Evolutionary conservation across 768 basidiomycete genomes (phyloP).

Genomic region (Xanthoconium stramineum): DNA sequence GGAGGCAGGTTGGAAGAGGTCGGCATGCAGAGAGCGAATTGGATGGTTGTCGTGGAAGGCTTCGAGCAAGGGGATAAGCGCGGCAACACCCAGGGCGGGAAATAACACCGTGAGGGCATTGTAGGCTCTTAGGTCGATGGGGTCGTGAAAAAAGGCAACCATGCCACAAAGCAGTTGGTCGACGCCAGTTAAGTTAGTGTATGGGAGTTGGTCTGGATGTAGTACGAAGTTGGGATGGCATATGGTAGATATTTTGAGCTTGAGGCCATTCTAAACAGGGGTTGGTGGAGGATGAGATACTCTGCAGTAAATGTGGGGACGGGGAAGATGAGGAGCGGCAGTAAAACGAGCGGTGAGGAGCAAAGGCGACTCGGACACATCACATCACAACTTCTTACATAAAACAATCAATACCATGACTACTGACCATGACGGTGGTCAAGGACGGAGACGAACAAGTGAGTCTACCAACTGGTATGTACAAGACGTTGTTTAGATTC

Average conservation of each 20-base stretch:
- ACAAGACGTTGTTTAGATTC: no score
- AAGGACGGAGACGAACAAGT: no score
- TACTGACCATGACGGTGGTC: constrained; percentile 81
- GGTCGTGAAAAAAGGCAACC: constrained; percentile 45
- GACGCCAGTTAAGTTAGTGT: constrained; percentile 34
- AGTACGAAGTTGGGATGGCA: no score
- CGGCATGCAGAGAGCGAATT: constrained; percentile 38
- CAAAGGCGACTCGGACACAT: no score
- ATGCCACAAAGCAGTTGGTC: no score
- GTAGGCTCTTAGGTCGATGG: constrained; percentile 15
- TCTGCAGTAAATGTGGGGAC: constrained; percentile 8
- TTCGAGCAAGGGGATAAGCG: constrained; percentile 46
- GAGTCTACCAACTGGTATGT: constrained; percentile 26
- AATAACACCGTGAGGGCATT: constrained; percentile 12
- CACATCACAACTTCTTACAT: no score
- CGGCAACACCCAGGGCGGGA: constrained; percentile 6
- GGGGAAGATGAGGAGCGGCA: constrained; percentile 21
- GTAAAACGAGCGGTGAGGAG: not conserved
- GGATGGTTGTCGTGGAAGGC: constrained; percentile 38
- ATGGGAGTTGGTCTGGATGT: constrained; percentile 31
- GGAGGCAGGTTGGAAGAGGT: constrained; percentile 42
- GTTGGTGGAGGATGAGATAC: no score
- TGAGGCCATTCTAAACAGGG: no score
- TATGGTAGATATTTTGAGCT: no score
- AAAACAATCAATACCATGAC: no score